These are phyloP conservation scores for Xylaria sp. DNA, from an alignment of 2,329 filamentous ascomycete genomes.

Conservation along the genomic window DNA sequence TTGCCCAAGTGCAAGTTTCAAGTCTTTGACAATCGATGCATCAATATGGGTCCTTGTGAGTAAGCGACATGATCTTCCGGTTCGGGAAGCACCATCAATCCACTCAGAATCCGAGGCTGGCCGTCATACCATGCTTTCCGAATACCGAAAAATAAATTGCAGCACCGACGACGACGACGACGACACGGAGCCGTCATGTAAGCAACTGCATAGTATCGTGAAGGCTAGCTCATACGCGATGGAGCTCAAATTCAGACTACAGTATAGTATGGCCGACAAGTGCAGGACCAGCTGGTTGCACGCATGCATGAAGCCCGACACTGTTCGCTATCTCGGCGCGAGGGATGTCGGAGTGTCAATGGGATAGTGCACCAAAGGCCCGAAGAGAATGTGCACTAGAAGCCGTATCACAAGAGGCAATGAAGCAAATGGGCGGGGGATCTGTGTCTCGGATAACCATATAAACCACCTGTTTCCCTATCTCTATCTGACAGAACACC, in stretches of 20 bases:
- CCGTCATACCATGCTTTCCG: not conserved
- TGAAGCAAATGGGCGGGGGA: not conserved
- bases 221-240: not conserved
- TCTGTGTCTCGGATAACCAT: not conserved
- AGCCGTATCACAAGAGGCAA: not conserved
- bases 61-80: slow-evolving; percentile 5
- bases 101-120: slow-evolving; percentile 10
- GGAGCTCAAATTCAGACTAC: not conserved
- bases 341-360: not conserved
- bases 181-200: not conserved
- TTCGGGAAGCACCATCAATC: slow-evolving; percentile 20
- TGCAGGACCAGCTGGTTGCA: not conserved
- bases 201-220: not conserved
- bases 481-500: not conserved
- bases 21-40: not conserved
- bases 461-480: slow-evolving; percentile 5
- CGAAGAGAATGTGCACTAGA: not conserved
- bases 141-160: slow-evolving; percentile 9
- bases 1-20: not conserved
- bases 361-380: not conserved
- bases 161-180: not conserved
- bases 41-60: not conserved
- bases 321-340: slow-evolving; percentile 9
- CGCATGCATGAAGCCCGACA: slow-evolving; percentile 9
- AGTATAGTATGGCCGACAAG: not conserved